Evolutionary conservation across 257 asterid species (phyloP).

Genomic region (Leonotis leonurus): DNA sequence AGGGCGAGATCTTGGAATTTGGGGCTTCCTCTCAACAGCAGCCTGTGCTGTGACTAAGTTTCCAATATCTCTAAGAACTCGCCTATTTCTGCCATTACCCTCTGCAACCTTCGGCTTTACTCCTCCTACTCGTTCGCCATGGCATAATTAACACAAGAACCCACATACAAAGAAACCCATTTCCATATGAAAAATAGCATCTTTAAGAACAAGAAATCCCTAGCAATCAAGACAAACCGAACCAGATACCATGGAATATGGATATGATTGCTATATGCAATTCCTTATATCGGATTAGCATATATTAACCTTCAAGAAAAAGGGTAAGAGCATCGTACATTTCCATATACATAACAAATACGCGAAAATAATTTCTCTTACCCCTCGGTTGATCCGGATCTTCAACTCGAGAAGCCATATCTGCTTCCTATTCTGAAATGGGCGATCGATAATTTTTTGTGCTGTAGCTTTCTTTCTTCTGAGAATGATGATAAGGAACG

Average conservation of each 20-base stretch:
- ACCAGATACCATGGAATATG: no score
- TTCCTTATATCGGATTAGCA: no score
- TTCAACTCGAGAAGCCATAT: constrained; percentile 41
- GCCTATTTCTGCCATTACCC: constrained; percentile 45
- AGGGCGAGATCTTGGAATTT: constrained; percentile 33
- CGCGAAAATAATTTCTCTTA: neutral
- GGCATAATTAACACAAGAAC: neutral
- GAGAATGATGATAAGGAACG: constrained; percentile 4
- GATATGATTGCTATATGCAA: no score
- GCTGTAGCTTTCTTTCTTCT: constrained; percentile 3
- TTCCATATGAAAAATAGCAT: no score
- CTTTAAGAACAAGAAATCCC: no score
- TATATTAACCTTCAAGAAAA: neutral
- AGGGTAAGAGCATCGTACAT: neutral
- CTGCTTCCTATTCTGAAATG: neutral
- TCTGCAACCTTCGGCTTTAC: constrained; percentile 43
- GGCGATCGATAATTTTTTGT: no score
- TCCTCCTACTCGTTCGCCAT: constrained; percentile 22
- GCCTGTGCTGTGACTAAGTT: constrained; percentile 39
- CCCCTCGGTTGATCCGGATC: constrained; percentile 46
- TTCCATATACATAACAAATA: no score
- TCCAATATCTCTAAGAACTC: constrained; percentile 70
- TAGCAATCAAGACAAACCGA: neutral
- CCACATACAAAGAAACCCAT: neutral
- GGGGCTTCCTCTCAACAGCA: constrained; percentile 37